A percentile compares a stretch with the other conserved stretches of the same genome.
These are phyloP conservation scores for Viridothelium virens DNA, from an alignment of 495 filamentous ascomycete species.

Conservation along the genomic window DNA sequence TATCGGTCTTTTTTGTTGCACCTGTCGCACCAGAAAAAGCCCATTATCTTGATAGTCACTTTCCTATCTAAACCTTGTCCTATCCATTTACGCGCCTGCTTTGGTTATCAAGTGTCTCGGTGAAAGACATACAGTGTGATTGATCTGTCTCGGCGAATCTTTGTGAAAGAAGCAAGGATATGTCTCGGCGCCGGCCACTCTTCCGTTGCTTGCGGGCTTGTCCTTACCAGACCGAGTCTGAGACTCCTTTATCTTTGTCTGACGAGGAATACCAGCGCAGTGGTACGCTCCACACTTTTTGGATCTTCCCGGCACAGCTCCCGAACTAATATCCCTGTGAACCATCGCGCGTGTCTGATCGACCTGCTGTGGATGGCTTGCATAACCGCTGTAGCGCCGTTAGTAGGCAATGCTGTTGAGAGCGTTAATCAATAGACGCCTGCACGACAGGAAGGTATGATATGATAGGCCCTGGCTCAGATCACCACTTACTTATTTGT, in stretches of 20 bases:
- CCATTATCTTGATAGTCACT: neutral
- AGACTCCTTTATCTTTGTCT: too few relatives aligned
- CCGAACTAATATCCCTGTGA: neutral
- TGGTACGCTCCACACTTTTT: neutral
- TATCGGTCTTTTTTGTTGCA: neutral
- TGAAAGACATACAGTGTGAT: neutral
- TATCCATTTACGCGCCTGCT: neutral
- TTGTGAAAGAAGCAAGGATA: neutral
- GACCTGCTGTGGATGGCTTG: neutral
- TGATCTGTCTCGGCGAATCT: neutral
- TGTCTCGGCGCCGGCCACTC: neutral
- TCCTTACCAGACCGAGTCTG: too few relatives aligned
- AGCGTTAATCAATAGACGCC: neutral
- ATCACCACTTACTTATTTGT: too few relatives aligned
- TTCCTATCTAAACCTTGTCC: constrained; percentile 7
- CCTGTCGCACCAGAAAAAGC: neutral
- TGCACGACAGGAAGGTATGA: neutral
- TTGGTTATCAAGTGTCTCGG: neutral
- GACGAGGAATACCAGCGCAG: neutral
- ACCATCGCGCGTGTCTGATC: neutral
- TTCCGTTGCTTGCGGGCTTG: neutral
- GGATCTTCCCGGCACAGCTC: neutral
- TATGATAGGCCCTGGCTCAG: neutral
- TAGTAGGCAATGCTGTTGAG: neutral
- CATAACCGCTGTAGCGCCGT: neutral